These are phyloP conservation scores for Triglochin maritima DNA, from an alignment of 106 monocot genomes.

Conservation along the genomic window DNA sequence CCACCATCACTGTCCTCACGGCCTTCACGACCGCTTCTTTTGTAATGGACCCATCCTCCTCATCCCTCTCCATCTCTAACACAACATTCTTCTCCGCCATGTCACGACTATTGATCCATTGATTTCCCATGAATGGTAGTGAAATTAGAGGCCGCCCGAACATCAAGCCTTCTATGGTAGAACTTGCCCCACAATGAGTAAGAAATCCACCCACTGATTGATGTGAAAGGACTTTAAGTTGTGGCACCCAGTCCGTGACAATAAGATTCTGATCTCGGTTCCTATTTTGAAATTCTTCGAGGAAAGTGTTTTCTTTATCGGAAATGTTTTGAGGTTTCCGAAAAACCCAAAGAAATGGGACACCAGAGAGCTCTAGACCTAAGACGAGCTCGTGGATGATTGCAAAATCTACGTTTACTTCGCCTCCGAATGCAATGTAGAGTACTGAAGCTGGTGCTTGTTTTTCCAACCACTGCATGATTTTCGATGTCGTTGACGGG, in stretches of 20 bases:
- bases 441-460: slow-evolving; percentile 5
- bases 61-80: slow-evolving; percentile 28
- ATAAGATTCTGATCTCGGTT: slow-evolving; percentile 7
- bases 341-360: slow-evolving; percentile 28
- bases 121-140: slow-evolving; percentile 30
- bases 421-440: slow-evolving; percentile 29
- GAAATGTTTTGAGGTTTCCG: background rate
- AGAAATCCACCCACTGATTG: slow-evolving; percentile 25
- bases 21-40: slow-evolving; percentile 24
- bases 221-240: slow-evolving; percentile 19
- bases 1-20: slow-evolving; percentile 29
- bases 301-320: no score
- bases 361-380: slow-evolving; percentile 16
- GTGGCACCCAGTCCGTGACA: slow-evolving; percentile 21
- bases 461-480: slow-evolving; percentile 4
- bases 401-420: slow-evolving; percentile 7
- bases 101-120: slow-evolving; percentile 31
- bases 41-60: slow-evolving; percentile 32
- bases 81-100: slow-evolving; percentile 27
- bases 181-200: slow-evolving; percentile 24
- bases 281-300: background rate
- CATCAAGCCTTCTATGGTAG: slow-evolving; percentile 18
- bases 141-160: slow-evolving; percentile 18
- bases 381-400: slow-evolving; percentile 18
- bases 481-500: no score